phyloP scores from a whole-genome alignment of 2,329 filamentous ascomycete genomes.

The Elsinoe australis region DNA sequence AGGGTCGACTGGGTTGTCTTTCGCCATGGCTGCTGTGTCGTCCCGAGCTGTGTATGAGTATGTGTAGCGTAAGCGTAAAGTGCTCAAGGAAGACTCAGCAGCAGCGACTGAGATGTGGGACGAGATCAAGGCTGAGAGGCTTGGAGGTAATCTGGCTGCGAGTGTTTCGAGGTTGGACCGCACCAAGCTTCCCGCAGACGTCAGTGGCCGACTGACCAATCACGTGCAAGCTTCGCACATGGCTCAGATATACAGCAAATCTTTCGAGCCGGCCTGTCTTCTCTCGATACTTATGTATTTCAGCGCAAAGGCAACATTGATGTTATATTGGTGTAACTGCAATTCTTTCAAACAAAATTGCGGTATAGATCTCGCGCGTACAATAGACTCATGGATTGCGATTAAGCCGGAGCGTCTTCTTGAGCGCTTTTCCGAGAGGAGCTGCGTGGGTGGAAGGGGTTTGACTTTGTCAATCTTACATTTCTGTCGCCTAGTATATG shows the following conservation, averaged over 20 bases:
- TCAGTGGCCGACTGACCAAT: constrained; percentile 7
- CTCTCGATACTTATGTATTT: neutral
- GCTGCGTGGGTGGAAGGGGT: constrained; percentile 74
- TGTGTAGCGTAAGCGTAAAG: neutral
- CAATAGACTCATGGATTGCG: constrained; percentile 59
- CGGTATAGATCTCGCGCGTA: constrained; percentile 47
- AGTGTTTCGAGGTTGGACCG: constrained; percentile 15
- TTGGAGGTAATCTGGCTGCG: constrained; percentile 7
- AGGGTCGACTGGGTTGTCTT: constrained; percentile 35
- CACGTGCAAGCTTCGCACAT: neutral
- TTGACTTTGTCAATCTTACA: constrained; percentile 94
- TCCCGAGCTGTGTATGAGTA: neutral
- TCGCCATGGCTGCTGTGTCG: constrained; percentile 26
- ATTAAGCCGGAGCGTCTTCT: constrained; percentile 98
- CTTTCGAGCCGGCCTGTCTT: neutral
- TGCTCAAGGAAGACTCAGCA: constrained; percentile 15
- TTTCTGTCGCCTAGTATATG: constrained; percentile 23
- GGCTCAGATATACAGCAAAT: constrained; percentile 4
- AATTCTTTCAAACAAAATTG: constrained; percentile 2
- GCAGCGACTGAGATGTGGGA: constrained; percentile 20
- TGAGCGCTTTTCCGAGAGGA: constrained; percentile 71
- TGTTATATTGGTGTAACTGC: constrained; percentile 15
- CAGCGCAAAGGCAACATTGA: constrained; percentile 9
- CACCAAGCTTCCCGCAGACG: constrained; percentile 14
- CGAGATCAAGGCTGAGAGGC: constrained; percentile 22